Base-by-base conservation (phyloP, 495 filamentous ascomycete species). In the Hypoxylon trugodes region DNA sequence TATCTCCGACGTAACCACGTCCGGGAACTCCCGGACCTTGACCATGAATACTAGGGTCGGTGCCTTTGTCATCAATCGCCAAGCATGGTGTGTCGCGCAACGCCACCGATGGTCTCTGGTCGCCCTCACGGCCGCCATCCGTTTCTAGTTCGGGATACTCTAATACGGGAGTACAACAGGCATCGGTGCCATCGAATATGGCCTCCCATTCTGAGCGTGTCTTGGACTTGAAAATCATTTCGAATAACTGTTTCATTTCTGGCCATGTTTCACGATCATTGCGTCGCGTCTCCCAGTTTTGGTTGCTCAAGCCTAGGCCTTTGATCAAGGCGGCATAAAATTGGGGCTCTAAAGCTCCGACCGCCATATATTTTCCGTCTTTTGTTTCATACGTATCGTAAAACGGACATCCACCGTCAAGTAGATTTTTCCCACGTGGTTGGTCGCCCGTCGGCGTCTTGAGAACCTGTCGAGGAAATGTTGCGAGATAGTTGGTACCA, bases 321-420 rank as follows among this genome's bases (percentile, higher is more conserved):
- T 82, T 78, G 2, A 96, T 56, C 47, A 98, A 73, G 3, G 76
- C 81, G 4, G 71, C 73, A 64, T 90, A 97, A 75, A 98, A 98
- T 68, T 91, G 86, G 52, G 89, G 89, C 75, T 98, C 94, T 24
- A 98, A 71, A 8, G 93, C 91, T 0, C 94, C 94, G 18, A 96
- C 89, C n/a, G 93, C 90, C 82, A 97, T 90, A 67, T 86, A 96
- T 59, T 81, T 81, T 2, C 89, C 89, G 69, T 95, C 92, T 52
- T 82, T 86, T 15, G 92, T 96, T 75, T 89, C 85, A 72, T 97
- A 98, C 0, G 87, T 90, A 54, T 90, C 89, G 72, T 98, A 98
- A 71, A 82, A 97, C 0, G 94, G 94, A 68, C 86, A 88, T 0
- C 93, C 94, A 5, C 89, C 84, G 73, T 98, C 94, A 19, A 98